Conservation (phyloP, 148 eudicot genomes). For the Camellia granthamiana region DNA sequence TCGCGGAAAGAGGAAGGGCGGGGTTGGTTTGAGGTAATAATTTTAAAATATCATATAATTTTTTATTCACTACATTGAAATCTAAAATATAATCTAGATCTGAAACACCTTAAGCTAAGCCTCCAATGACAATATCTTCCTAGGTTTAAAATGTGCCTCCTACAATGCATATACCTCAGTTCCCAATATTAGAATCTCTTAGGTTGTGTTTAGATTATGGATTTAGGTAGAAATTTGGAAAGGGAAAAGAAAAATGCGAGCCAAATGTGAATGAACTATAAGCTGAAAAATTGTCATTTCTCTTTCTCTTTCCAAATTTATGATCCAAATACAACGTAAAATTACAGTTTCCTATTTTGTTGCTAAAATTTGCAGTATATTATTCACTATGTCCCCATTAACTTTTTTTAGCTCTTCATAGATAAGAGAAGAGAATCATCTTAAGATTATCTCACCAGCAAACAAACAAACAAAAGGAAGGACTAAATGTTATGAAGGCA, state of each 20-base stretch:
- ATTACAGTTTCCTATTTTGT: background rate
- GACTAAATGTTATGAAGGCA: background rate
- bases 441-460: background rate
- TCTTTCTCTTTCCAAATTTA: too few species aligned
- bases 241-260: too few species aligned
- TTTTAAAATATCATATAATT: background rate
- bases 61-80: background rate
- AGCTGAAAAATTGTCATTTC: too few species aligned
- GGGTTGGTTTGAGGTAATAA: too few species aligned
- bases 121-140: background rate
- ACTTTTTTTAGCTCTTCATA: background rate
- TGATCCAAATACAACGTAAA: background rate
- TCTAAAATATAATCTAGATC: background rate
- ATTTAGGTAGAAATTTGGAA: too few species aligned
- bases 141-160: too few species aligned
- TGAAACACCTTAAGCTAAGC: background rate
- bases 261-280: too few species aligned
- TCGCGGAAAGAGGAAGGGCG: too few species aligned
- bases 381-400: too few species aligned
- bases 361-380: background rate
- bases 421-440: background rate
- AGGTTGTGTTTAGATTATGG: too few species aligned
- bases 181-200: background rate
- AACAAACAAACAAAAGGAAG: background rate
- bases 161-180: too few species aligned